Conservation (phyloP, 371 early-diverging fungal species). For the Chytridiales sp. region DNA sequence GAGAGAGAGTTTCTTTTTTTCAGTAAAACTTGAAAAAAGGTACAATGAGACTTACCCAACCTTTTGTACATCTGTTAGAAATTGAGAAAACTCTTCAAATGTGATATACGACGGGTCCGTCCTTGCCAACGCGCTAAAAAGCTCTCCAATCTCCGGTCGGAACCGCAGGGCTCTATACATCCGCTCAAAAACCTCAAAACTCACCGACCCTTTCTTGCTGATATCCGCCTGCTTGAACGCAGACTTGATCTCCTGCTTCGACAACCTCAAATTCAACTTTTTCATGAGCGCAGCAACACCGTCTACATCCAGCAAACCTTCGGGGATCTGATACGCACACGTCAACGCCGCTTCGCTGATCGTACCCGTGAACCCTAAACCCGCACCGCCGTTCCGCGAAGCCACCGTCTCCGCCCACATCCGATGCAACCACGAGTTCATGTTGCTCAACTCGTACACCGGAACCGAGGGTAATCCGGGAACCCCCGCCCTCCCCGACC, state of each 20-base stretch:
- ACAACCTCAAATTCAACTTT: constrained; percentile 45
- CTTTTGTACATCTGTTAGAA: constrained; percentile 41
- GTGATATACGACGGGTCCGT: constrained; percentile 30
- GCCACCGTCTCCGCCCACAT: constrained; percentile 36
- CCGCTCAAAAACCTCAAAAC: constrained; percentile 41
- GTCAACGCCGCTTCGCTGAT: no score
- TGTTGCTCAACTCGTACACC: constrained; percentile 17
- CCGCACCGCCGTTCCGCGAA: not conserved
- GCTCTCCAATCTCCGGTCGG: constrained; percentile 47
- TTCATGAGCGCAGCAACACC: constrained; percentile 43
- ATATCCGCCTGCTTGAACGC: constrained; percentile 48
- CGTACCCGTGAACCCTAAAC: constrained; percentile 4
- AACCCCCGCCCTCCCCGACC: constrained; percentile 21
- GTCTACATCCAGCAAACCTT: constrained; percentile 26
- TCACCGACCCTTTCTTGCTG: constrained; percentile 31
- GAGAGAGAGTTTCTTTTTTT: not conserved
- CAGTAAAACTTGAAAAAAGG: not conserved
- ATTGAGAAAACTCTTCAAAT: constrained; percentile 39
- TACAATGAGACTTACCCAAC: constrained; percentile 14
- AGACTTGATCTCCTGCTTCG: constrained; percentile 48
- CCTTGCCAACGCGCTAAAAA: constrained; percentile 41
- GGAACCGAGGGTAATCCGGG: not conserved
- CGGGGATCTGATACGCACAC: no score
- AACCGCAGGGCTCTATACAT: constrained; percentile 43
- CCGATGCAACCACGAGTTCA: constrained; percentile 31